Percentiles rank a stretch among this genome's conserved stretches.
These are phyloP conservation scores for Triangularia setosa DNA, from an alignment of 2,329 filamentous ascomycete genomes.

Conservation along the genomic window DNA sequence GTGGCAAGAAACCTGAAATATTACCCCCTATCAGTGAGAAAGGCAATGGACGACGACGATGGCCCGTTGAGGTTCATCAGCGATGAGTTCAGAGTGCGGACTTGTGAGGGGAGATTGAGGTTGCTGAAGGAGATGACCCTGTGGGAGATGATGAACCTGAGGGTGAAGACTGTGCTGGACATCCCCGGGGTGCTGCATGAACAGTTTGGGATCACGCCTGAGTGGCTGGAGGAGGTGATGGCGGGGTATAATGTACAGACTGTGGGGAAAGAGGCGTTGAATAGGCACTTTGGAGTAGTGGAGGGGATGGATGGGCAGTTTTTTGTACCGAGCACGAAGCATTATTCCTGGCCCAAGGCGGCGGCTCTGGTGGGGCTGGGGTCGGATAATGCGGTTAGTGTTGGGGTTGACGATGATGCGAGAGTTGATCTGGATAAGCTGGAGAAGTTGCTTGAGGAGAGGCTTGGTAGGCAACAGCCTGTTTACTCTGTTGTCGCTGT, in stretches of 20 bases:
- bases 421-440: slow-evolving; percentile 36
- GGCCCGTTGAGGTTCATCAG: slow-evolving; percentile 30
- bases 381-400: slow-evolving; percentile 3
- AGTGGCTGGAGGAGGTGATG: slow-evolving; percentile 32
- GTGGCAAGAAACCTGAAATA: slow-evolving; percentile 45
- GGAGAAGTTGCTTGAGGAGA: slow-evolving; percentile 30
- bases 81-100: slow-evolving; percentile 27
- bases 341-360: slow-evolving; percentile 48
- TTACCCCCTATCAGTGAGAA: slow-evolving; percentile 29
- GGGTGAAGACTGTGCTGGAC: slow-evolving; percentile 36
- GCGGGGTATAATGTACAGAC: slow-evolving; percentile 38
- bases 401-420: slow-evolving; percentile 58
- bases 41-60: slow-evolving; percentile 15
- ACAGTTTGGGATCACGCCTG: slow-evolving; percentile 38
- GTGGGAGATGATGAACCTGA: slow-evolving; percentile 46
- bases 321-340: slow-evolving; percentile 39
- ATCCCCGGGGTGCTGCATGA: slow-evolving; percentile 36
- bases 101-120: slow-evolving; percentile 27
- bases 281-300: slow-evolving; percentile 31
- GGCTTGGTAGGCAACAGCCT: slow-evolving; percentile 29
- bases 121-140: slow-evolving; percentile 35
- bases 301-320: slow-evolving; percentile 31
- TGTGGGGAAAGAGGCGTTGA: slow-evolving; percentile 36
- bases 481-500: slow-evolving; percentile 44
- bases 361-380: slow-evolving; percentile 40